Percentiles rank a stretch among this genome's conserved stretches.
phyloP scores from a whole-genome alignment of 129 eudicot species.

The Calendula officinalis region DNA sequence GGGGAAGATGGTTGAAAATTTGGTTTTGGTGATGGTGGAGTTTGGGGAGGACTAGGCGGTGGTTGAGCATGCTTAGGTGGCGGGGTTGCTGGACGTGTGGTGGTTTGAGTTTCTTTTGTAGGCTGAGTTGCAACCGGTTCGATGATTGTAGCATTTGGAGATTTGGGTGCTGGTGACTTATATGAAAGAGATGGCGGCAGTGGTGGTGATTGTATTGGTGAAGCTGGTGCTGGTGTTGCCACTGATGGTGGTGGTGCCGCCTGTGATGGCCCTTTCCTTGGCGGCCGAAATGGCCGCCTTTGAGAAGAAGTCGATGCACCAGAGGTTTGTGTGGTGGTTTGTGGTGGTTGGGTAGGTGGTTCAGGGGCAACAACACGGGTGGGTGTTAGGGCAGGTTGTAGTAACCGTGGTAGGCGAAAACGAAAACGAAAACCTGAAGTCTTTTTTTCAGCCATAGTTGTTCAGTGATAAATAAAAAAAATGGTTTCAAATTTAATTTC shows the following conservation, averaged over 20 bases:
- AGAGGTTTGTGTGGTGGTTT: constrained; percentile 32
- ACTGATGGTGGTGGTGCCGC: constrained; percentile 23
- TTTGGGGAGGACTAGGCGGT: constrained; percentile 28
- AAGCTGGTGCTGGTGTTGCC: constrained; percentile 28
- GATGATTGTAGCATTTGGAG: constrained; percentile 16
- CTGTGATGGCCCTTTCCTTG: constrained; percentile 38
- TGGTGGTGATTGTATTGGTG: background rate
- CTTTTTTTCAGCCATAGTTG: constrained; percentile 58
- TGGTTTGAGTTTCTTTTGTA: constrained; percentile 17
- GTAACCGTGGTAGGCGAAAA: constrained; percentile 61
- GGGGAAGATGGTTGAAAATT: constrained; percentile 8
- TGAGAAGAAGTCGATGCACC: constrained; percentile 30
- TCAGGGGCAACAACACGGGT: constrained; percentile 10
- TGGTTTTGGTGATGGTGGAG: constrained; percentile 39
- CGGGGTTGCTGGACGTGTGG: constrained; percentile 21
- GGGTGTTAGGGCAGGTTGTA: constrained; percentile 37
- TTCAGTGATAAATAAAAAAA: background rate
- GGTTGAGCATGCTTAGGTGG: constrained; percentile 27
- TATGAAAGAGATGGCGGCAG: background rate
- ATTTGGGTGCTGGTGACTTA: constrained; percentile 1
- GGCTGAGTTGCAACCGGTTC: constrained; percentile 22
- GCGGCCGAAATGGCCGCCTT: constrained; percentile 43
- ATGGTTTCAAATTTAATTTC: constrained; percentile 1
- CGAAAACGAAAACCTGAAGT: constrained; percentile 55
- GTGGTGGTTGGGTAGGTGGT: constrained; percentile 2